These are phyloP conservation scores for Xenoacremonium recifei DNA, from an alignment of 2,329 filamentous ascomycete genomes.

Conservation along the genomic window DNA sequence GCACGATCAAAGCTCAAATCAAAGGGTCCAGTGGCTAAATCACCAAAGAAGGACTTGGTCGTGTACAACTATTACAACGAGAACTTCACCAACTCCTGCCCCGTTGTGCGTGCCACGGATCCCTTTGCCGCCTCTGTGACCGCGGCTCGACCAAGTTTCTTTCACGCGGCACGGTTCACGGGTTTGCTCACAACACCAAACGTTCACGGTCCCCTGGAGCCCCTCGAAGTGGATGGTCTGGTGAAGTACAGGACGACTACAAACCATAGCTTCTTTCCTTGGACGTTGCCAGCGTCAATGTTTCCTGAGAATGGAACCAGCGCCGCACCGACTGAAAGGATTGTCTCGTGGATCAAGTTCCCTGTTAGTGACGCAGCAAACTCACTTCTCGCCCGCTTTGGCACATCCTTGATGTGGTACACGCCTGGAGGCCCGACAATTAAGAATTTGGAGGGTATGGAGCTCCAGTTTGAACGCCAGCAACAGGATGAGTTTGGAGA, in stretches of 20 bases:
- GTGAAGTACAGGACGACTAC: conserved; percentile 51
- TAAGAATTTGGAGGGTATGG: conserved; percentile 54
- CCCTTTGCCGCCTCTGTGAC: conserved; percentile 76
- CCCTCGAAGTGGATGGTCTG: conserved; percentile 42
- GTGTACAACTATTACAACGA: conserved; percentile 40
- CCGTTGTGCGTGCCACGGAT: conserved; percentile 54
- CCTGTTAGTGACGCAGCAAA: conserved; percentile 43
- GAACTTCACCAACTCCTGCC: conserved; percentile 62
- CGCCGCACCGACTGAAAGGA: conserved; percentile 65
- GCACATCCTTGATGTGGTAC: conserved; percentile 33
- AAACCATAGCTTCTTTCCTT: conserved; percentile 87
- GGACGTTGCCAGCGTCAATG: conserved; percentile 78
- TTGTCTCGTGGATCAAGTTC: conserved; percentile 68
- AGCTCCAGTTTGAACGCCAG: conserved; percentile 67
- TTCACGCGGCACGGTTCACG: conserved; percentile 83
- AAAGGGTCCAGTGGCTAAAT: conserved; percentile 4
- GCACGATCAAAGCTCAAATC: conserved; percentile 19
- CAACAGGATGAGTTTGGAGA: conserved; percentile 39
- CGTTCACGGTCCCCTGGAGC: conserved; percentile 47
- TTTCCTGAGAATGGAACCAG: conserved; percentile 78
- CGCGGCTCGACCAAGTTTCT: conserved; percentile 77
- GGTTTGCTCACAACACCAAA: conserved; percentile 76
- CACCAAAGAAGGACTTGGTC: conserved; percentile 12
- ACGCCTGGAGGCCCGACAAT: conserved; percentile 43
- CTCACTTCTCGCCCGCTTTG: conserved; percentile 31